Evolutionary conservation across 371 early-diverging fungal species (phyloP).

Genomic region (Circinella minor): DNA sequence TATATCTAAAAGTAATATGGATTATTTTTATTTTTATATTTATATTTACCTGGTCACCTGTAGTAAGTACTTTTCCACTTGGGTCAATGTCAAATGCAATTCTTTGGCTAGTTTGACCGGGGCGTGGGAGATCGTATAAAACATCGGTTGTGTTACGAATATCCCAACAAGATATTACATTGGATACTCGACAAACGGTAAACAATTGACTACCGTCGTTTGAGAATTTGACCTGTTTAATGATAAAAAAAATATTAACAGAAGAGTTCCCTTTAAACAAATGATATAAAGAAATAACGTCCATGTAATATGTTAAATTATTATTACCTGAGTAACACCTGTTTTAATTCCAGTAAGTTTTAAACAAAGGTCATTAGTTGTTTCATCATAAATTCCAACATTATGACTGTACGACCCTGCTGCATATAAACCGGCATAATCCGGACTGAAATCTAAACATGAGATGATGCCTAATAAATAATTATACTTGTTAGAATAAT

Average conservation of each 20-base stretch:
- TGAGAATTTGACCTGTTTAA: conserved; percentile 57
- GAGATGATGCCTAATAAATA: conserved; percentile 54
- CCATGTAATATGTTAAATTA: no score
- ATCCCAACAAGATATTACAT: conserved; percentile 71
- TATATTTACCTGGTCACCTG: conserved; percentile 58
- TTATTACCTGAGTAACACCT: conserved; percentile 41
- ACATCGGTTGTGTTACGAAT: conserved; percentile 68
- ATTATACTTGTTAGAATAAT: background rate
- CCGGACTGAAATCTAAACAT: conserved; percentile 68
- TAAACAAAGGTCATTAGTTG: conserved; percentile 55
- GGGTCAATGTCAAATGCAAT: conserved; percentile 69
- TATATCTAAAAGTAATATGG: background rate
- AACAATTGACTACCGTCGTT: conserved; percentile 64
- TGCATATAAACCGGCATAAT: conserved; percentile 68
- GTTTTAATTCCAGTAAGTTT: conserved; percentile 50
- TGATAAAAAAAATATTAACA: no score
- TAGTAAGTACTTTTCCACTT: conserved; percentile 56
- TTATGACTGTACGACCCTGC: conserved; percentile 69
- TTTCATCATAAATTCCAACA: conserved; percentile 69
- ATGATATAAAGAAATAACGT: background rate
- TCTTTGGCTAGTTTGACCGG: conserved; percentile 70
- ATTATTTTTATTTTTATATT: no score
- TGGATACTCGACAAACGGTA: conserved; percentile 60
- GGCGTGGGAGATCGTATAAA: conserved; percentile 52
- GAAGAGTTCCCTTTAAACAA: background rate